Evolutionary conservation across 2,329 filamentous ascomycete genomes (phyloP).

Genomic region (Dryadomyces quercus-mongolicae): DNA sequence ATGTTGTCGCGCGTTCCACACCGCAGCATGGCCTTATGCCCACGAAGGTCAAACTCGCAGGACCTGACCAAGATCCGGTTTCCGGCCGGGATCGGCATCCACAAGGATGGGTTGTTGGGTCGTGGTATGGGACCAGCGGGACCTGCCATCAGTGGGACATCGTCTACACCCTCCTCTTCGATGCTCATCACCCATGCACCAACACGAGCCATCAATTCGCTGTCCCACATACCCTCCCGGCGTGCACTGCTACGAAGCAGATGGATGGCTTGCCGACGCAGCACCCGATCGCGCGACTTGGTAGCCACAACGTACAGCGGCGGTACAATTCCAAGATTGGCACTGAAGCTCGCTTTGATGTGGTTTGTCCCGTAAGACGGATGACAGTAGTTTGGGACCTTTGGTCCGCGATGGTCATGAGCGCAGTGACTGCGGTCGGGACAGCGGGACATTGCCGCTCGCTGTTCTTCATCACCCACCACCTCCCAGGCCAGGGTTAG

Average conservation of each 20-base stretch:
- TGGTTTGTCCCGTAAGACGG: conserved; percentile 23
- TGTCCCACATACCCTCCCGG: conserved; percentile 60
- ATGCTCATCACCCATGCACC: conserved; percentile 41
- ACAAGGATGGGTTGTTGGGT: background rate
- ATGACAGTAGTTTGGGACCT: background rate
- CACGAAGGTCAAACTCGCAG: conserved; percentile 44
- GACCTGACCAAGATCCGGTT: conserved; percentile 43
- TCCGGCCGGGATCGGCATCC: conserved; percentile 32
- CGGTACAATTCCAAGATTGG: conserved; percentile 52
- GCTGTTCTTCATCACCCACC: conserved; percentile 43
- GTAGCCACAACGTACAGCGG: conserved; percentile 55
- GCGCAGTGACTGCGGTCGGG: conserved; percentile 30
- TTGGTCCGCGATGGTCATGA: conserved; percentile 9
- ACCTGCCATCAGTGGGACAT: conserved; percentile 7
- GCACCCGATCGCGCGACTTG: conserved; percentile 46
- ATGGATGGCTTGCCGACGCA: conserved; percentile 48
- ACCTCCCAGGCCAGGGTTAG: conserved; percentile 47
- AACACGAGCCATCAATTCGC: conserved; percentile 42
- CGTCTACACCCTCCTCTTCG: conserved; percentile 33
- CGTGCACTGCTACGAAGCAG: conserved; percentile 47
- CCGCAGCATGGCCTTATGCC: conserved; percentile 34
- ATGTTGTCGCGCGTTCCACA: conserved; percentile 43
- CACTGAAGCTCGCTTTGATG: conserved; percentile 50
- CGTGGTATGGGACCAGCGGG: background rate
- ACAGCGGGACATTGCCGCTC: conserved; percentile 33